Conservation (phyloP, 2,329 filamentous ascomycete species). For the Colletotrichum scovillei region DNA sequence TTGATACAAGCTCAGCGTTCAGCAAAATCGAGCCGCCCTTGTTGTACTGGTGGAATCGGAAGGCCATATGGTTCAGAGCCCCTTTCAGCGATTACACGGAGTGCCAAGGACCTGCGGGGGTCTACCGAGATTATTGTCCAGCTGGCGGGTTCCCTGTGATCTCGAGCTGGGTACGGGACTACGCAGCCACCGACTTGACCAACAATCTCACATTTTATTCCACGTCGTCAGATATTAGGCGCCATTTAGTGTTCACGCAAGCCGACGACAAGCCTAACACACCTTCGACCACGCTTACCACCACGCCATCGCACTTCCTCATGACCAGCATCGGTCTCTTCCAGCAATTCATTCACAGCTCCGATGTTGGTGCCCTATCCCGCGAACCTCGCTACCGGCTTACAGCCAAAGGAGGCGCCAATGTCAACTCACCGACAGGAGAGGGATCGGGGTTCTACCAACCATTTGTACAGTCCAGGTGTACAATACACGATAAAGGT, state of each 20-base stretch:
- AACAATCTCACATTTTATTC: not conserved
- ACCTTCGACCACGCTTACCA: not conserved
- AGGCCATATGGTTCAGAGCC: not conserved
- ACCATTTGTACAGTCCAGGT: constrained; percentile 20
- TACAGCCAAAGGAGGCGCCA: not conserved
- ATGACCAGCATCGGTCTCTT: constrained; percentile 3
- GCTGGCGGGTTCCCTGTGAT: constrained; percentile 1
- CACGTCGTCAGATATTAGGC: not conserved
- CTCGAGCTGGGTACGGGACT: not conserved
- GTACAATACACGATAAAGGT: not conserved
- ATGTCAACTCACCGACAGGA: not conserved
- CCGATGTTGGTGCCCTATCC: not conserved
- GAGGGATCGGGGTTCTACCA: not conserved
- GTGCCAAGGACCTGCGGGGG: not conserved
- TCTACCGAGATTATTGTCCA: not conserved
- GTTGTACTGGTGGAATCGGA: not conserved
- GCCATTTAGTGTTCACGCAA: not conserved
- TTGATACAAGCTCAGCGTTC: not conserved
- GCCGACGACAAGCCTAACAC: rapidly evolving
- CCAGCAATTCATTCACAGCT: not conserved
- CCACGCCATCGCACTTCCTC: not conserved
- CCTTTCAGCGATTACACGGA: not conserved
- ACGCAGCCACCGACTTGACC: not conserved
- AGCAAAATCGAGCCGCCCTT: not conserved
- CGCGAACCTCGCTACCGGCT: not conserved